Evolutionary conservation across 106 monocot species (phyloP).

Genomic region (Allium sativum): DNA sequence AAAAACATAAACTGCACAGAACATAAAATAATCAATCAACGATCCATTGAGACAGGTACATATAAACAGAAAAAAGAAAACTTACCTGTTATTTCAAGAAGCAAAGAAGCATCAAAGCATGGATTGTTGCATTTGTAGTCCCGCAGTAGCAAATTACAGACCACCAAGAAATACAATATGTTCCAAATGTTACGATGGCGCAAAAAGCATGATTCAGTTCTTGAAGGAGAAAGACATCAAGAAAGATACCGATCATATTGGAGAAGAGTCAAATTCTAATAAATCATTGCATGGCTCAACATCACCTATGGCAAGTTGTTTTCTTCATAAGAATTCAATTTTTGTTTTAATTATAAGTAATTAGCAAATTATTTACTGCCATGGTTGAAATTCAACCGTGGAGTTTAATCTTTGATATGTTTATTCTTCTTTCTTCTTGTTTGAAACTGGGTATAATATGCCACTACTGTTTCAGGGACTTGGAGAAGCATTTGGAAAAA

Average conservation of each 20-base stretch:
- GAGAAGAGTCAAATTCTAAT: neutral
- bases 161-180: slow-evolving; percentile 81
- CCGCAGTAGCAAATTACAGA: slow-evolving; percentile 38
- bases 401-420: neutral
- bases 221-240: slow-evolving; percentile 25
- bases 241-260: slow-evolving; percentile 7
- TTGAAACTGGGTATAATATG: neutral
- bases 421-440: neutral
- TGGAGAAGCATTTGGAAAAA: slow-evolving; percentile 31
- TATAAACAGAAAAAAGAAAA: neutral
- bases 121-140: slow-evolving; percentile 93
- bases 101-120: slow-evolving; percentile 5
- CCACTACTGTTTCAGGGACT: slow-evolving; percentile 32
- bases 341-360: neutral
- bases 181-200: slow-evolving; percentile 64
- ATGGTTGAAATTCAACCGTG: too few species aligned
- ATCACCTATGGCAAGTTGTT: slow-evolving; percentile 29
- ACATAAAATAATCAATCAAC: neutral
- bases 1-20: neutral
- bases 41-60: neutral
- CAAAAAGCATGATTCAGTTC: slow-evolving; percentile 41
- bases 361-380: too few species aligned
- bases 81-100: neutral
- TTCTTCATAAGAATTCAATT: neutral
- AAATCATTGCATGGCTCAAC: slow-evolving; percentile 3